Evolutionary conservation across 2,329 filamentous ascomycete genomes (phyloP).

Genomic region (Orbilia javanica): DNA sequence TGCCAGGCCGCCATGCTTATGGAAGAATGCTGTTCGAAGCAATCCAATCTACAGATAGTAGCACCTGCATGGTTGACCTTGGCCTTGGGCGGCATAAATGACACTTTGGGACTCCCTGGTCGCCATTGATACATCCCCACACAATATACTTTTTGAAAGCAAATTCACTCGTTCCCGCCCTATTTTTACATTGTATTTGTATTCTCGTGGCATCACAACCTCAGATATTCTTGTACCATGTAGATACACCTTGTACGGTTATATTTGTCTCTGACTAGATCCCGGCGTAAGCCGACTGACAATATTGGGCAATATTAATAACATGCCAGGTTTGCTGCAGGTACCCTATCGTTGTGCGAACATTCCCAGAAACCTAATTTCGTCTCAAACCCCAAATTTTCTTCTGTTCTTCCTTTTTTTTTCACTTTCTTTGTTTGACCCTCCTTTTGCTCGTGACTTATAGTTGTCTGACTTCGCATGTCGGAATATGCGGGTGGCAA

Average conservation of each 20-base stretch:
- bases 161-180: constrained; percentile 24
- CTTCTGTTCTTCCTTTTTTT: constrained; percentile 21
- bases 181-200: constrained; percentile 56
- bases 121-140: constrained; percentile 28
- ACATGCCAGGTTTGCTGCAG: constrained; percentile 28
- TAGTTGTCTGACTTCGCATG: constrained; percentile 50
- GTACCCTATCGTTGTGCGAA: constrained; percentile 23
- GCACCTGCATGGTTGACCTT: constrained; percentile 11
- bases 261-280: constrained; percentile 16
- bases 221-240: constrained; percentile 45
- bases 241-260: constrained; percentile 22
- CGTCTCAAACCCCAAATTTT: too few relatives aligned
- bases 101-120: constrained; percentile 28
- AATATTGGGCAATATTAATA: constrained; percentile 15
- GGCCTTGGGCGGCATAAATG: constrained; percentile 25
- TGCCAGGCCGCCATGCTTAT: constrained; percentile 39
- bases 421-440: constrained; percentile 1
- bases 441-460: background rate
- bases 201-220: constrained; percentile 35
- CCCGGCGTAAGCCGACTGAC: constrained; percentile 37
- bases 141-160: constrained; percentile 20
- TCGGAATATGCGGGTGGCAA: constrained; percentile 59
- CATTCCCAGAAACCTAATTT: constrained; percentile 32
- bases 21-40: constrained; percentile 1
- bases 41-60: constrained; percentile 12